Conservation (phyloP, 352 stramenopile species). For the Phytophthora syringae region DNA sequence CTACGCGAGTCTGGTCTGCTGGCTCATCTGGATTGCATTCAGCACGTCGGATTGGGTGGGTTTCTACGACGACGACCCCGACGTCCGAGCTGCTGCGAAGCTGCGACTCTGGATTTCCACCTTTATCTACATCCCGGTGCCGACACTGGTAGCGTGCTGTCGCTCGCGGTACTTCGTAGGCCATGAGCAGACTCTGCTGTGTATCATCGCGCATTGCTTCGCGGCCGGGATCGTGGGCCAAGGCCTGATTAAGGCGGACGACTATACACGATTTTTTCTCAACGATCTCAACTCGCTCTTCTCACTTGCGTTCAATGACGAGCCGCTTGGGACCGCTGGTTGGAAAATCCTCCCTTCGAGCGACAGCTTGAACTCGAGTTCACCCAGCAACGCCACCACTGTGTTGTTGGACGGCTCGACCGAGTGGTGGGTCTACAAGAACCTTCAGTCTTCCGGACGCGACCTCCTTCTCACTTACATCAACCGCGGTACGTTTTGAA, state of each 20-base stretch:
- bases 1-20: slow-evolving; percentile 66
- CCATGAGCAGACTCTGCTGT: slow-evolving; percentile 67
- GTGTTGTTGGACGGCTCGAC: slow-evolving; percentile 43
- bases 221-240: slow-evolving; percentile 52
- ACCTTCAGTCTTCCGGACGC: slow-evolving; percentile 58
- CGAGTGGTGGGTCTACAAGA: slow-evolving; percentile 67
- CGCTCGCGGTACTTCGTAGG: slow-evolving; percentile 60
- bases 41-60: slow-evolving; percentile 49
- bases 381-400: slow-evolving; percentile 11
- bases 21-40: slow-evolving; percentile 60
- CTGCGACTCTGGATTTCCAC: slow-evolving; percentile 55
- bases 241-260: slow-evolving; percentile 48
- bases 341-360: neutral
- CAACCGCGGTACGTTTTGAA: slow-evolving; percentile 39
- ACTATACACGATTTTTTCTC: slow-evolving; percentile 56
- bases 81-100: slow-evolving; percentile 35
- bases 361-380: neutral
- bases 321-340: slow-evolving; percentile 1
- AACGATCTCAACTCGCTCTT: slow-evolving; percentile 62
- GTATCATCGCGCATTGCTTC: slow-evolving; percentile 76
- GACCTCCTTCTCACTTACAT: slow-evolving; percentile 57
- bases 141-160: slow-evolving; percentile 57
- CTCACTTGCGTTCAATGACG: slow-evolving; percentile 36
- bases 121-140: slow-evolving; percentile 67
- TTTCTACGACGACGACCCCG: slow-evolving; percentile 45